These are phyloP conservation scores for Beauveria scarabaeidicola DNA, from an alignment of 2,329 filamentous ascomycete genomes.

Conservation along the genomic window DNA sequence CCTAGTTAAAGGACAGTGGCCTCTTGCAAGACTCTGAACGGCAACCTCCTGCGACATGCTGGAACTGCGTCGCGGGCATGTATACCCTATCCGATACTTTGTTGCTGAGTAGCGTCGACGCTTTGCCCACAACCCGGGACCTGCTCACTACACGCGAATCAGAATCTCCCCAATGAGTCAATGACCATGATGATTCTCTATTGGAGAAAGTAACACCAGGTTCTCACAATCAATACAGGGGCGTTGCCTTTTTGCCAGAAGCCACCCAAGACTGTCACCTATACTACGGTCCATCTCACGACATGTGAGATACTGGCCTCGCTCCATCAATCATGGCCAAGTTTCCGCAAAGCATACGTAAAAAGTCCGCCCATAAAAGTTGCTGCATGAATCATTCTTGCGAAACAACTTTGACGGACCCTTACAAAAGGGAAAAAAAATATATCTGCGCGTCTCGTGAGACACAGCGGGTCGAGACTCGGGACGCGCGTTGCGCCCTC, in stretches of 20 bases:
- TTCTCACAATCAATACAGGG: neutral
- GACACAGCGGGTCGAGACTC: conserved; percentile 6
- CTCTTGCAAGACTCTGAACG: neutral
- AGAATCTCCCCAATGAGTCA: neutral
- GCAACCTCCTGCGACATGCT: neutral
- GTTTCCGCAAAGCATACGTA: neutral
- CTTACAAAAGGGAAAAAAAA: neutral
- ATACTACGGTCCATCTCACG: neutral
- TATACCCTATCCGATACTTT: neutral
- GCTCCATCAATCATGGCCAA: neutral
- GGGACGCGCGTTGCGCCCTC: conserved; percentile 7
- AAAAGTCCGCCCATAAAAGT: neutral
- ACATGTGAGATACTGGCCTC: neutral
- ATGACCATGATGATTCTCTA: neutral
- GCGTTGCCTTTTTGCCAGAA: neutral
- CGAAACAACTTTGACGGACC: neutral
- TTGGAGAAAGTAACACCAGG: neutral
- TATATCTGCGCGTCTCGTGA: neutral
- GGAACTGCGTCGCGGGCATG: neutral
- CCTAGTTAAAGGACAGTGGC: neutral
- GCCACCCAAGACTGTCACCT: neutral
- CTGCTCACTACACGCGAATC: neutral
- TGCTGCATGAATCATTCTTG: neutral
- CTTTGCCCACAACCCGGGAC: neutral
- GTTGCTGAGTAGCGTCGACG: neutral